These are phyloP conservation scores for Cornus florida DNA, from an alignment of 148 eudicot genomes.

Conservation along the genomic window DNA sequence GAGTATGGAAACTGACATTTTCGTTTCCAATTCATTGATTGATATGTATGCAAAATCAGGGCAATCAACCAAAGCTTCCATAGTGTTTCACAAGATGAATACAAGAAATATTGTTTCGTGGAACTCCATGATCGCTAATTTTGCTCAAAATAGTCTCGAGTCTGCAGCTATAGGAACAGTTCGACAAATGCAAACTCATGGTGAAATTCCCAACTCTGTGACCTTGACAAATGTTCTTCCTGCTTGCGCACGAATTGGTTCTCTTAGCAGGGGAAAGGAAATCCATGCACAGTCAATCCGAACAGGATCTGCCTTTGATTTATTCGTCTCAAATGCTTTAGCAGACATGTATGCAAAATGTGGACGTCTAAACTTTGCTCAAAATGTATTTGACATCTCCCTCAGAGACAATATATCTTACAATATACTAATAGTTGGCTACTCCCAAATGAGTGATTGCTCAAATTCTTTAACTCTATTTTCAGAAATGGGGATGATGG, in stretches of 20 bases:
- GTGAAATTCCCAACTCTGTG: constrained; percentile 53
- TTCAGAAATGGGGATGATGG: constrained; percentile 48
- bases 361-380: constrained; percentile 45
- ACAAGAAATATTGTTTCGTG: constrained; percentile 59
- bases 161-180: constrained; percentile 49
- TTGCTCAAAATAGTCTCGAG: constrained; percentile 53
- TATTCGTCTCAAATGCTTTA: constrained; percentile 65
- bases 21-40: constrained; percentile 59
- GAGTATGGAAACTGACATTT: constrained; percentile 55
- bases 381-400: constrained; percentile 55
- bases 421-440: constrained; percentile 62
- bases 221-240: constrained; percentile 74
- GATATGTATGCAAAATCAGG: constrained; percentile 73
- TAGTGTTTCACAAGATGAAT: constrained; percentile 40
- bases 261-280: constrained; percentile 53
- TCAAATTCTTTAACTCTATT: constrained; percentile 46
- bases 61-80: constrained; percentile 36
- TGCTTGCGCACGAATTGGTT: constrained; percentile 71
- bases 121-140: constrained; percentile 72
- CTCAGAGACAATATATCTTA: constrained; percentile 57
- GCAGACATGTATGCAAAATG: constrained; percentile 77
- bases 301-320: constrained; percentile 41
- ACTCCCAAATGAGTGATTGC: constrained; percentile 51
- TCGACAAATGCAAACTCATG: constrained; percentile 54
- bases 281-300: constrained; percentile 57